A percentile compares a stretch with the other conserved stretches of the same genome.
These are phyloP conservation scores for Cronartium quercuum DNA, from an alignment of 1,284 basidiomycete species.

Conservation along the genomic window DNA sequence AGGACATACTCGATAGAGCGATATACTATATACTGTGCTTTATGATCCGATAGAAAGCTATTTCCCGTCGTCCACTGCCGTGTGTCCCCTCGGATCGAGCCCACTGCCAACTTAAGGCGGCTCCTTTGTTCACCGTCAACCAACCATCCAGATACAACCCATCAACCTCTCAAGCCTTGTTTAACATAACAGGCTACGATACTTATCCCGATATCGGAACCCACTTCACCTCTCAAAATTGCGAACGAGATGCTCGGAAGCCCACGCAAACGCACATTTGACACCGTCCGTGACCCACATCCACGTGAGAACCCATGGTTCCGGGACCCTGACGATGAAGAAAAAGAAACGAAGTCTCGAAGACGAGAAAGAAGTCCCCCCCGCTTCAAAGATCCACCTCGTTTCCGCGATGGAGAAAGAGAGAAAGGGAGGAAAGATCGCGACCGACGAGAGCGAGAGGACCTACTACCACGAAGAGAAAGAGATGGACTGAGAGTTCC, in stretches of 20 bases:
- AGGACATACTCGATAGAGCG: too few species aligned
- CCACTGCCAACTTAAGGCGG: too few species aligned
- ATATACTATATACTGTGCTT: too few species aligned
- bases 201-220: too few species aligned
- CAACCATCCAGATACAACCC: too few species aligned
- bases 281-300: conserved; percentile 13
- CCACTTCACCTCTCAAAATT: too few species aligned
- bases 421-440: background rate
- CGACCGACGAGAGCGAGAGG: background rate
- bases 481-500: background rate
- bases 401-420: background rate
- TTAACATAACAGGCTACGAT: too few species aligned
- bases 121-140: too few species aligned
- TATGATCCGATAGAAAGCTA: too few species aligned
- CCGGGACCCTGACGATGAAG: conserved; percentile 14
- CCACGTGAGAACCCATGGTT: conserved; percentile 33
- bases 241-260: conserved; percentile 32
- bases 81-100: too few species aligned
- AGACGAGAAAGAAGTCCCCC: background rate
- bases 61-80: too few species aligned
- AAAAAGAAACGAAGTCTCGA: background rate
- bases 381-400: conserved; percentile 1
- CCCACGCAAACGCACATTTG: conserved; percentile 34
- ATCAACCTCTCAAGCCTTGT: too few species aligned
- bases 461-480: background rate